A percentile compares a stretch with the other conserved stretches of the same genome.
Evolutionary conservation across 2,329 filamentous ascomycete species (phyloP).

Genomic region (Penicillium corylophilum): DNA sequence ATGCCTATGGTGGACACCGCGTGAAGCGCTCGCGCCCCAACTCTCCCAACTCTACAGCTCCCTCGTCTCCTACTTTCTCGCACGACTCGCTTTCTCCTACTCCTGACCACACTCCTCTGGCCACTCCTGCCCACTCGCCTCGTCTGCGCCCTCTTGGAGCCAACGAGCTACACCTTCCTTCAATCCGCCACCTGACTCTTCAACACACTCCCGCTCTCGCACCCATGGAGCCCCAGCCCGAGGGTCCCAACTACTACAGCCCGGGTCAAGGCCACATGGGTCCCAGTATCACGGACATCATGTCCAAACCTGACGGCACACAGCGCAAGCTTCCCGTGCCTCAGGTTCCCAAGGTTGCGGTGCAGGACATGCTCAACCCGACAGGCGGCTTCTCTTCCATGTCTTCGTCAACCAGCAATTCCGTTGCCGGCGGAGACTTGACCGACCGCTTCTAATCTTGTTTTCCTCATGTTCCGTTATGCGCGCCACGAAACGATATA

Average conservation of each 20-base stretch:
- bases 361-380: slow-evolving; percentile 77
- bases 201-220: slow-evolving; percentile 66
- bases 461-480: slow-evolving; percentile 23
- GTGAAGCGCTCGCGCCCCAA: slow-evolving; percentile 89
- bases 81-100: slow-evolving; percentile 94
- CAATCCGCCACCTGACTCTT: slow-evolving; percentile 71
- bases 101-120: slow-evolving; percentile 96
- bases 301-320: slow-evolving; percentile 80
- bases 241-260: slow-evolving; percentile 59
- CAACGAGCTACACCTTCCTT: slow-evolving; percentile 77
- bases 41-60: slow-evolving; percentile 92
- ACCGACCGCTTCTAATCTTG: slow-evolving; percentile 53
- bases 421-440: slow-evolving; percentile 70
- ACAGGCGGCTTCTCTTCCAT: slow-evolving; percentile 68
- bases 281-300: slow-evolving; percentile 86
- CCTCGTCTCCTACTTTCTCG: slow-evolving; percentile 93
- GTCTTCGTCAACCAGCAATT: slow-evolving; percentile 74
- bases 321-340: slow-evolving; percentile 90
- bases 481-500: slow-evolving; percentile 41
- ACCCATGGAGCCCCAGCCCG: slow-evolving; percentile 67
- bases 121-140: slow-evolving; percentile 91
- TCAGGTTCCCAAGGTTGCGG: slow-evolving; percentile 80
- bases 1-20: slow-evolving; percentile 69
- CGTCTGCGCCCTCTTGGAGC: slow-evolving; percentile 75
- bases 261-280: slow-evolving; percentile 61